Evolutionary conservation across 2,329 filamentous ascomycete genomes (phyloP).

Genomic region (Chrysosphaeria jannelii): DNA sequence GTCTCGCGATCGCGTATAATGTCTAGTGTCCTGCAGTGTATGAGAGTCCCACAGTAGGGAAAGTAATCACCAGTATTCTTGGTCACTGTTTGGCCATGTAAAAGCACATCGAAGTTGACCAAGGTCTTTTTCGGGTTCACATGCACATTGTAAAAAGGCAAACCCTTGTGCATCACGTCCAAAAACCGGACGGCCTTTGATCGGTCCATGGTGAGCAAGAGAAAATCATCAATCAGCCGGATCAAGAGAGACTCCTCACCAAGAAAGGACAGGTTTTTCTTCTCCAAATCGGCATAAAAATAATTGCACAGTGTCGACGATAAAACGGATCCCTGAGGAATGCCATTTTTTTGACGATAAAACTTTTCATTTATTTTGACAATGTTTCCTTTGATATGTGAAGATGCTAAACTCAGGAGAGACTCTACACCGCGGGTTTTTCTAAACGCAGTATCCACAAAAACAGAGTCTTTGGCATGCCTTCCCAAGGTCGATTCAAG

Average conservation of each 20-base stretch:
- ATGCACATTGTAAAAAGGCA: slow-evolving; percentile 50
- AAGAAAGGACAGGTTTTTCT: slow-evolving; percentile 42
- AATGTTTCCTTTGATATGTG: slow-evolving; percentile 64
- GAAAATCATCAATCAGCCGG: slow-evolving; percentile 72
- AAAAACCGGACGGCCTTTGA: slow-evolving; percentile 43
- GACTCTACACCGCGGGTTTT: slow-evolving; percentile 23
- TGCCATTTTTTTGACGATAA: slow-evolving; percentile 66
- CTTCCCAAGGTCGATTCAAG: slow-evolving; percentile 12
- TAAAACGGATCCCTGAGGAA: slow-evolving; percentile 75
- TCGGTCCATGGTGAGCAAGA: slow-evolving; percentile 49
- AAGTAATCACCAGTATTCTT: slow-evolving; percentile 22
- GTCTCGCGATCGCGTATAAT: slow-evolving; percentile 35
- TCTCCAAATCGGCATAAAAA: slow-evolving; percentile 77
- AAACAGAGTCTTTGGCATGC: slow-evolving; percentile 36
- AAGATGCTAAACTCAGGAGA: slow-evolving; percentile 37
- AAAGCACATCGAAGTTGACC: slow-evolving; percentile 43
- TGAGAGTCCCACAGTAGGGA: slow-evolving; percentile 62
- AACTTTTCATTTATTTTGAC: slow-evolving; percentile 70
- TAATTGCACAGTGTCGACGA: slow-evolving; percentile 78
- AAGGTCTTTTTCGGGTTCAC: slow-evolving; percentile 57
- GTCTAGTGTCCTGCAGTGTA: slow-evolving; percentile 46
- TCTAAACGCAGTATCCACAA: slow-evolving; percentile 37
- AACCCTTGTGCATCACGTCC: slow-evolving; percentile 46
- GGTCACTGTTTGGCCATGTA: slow-evolving; percentile 21
- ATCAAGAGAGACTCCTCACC: slow-evolving; percentile 31